These are phyloP conservation scores for Hanseniaspora lindneri DNA, from an alignment of 805 yeast species.

Conservation along the genomic window DNA sequence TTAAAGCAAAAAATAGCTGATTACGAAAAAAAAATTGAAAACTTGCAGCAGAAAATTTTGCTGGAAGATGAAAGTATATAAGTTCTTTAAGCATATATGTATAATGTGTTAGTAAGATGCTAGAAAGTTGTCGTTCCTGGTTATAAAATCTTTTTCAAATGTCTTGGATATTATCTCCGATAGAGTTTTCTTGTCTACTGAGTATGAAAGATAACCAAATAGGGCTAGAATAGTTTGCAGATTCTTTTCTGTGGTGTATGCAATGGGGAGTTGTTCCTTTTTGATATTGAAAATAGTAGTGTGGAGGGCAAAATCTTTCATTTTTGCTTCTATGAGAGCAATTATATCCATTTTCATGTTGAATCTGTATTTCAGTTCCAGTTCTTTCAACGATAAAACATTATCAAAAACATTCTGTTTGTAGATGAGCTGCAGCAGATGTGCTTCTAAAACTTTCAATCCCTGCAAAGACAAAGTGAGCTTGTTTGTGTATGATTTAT, in stretches of 20 bases:
- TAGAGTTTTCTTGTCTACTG: neutral
- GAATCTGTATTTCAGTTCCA: neutral
- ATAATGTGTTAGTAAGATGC: neutral
- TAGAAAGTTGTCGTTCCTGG: neutral
- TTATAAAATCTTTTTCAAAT: neutral
- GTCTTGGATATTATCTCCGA: neutral
- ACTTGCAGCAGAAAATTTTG: constrained; percentile 28
- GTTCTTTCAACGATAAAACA: neutral
- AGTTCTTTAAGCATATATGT: neutral
- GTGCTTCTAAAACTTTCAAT: neutral
- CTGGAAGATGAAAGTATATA: constrained; percentile 14
- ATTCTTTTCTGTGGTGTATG: neutral
- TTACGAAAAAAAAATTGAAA: constrained; percentile 53
- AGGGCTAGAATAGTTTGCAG: constrained; percentile 3
- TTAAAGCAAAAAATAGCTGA: constrained; percentile 42
- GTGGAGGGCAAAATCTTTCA: neutral
- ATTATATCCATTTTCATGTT: neutral
- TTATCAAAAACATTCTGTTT: neutral
- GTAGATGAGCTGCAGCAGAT: neutral
- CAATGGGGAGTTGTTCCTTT: neutral
- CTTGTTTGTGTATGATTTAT: neutral
- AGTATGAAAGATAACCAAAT: constrained; percentile 2
- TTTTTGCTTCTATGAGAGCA: neutral
- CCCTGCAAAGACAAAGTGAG: neutral
- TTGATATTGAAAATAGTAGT: neutral